Conservation (phyloP, 352 stramenopile genomes). For the Pythium sp. region DNA sequence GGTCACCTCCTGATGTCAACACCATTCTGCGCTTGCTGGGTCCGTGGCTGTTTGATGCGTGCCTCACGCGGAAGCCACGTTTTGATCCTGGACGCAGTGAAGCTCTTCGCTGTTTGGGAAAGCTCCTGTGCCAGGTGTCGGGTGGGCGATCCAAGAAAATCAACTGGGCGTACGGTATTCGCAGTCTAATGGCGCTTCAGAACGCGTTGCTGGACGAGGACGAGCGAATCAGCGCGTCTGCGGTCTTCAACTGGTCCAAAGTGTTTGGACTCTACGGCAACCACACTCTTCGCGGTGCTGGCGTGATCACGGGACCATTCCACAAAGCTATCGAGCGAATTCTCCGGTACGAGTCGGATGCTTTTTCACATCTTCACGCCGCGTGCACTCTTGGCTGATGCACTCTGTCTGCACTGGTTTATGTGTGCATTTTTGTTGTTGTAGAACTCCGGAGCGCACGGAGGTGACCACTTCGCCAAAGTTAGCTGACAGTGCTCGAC, state of each 20-base stretch:
- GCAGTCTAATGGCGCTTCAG: conserved; percentile 80
- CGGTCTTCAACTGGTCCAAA: conserved; percentile 84
- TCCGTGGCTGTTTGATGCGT: conserved; percentile 85
- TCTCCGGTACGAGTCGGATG: conserved; percentile 42
- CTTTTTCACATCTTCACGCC: not conserved
- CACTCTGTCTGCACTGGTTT: not conserved
- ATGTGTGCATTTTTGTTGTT: conserved; percentile 6
- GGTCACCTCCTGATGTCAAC: conserved; percentile 82
- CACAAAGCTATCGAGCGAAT: conserved; percentile 80
- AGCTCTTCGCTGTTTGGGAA: conserved; percentile 72
- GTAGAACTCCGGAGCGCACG: conserved; percentile 32
- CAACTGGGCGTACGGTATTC: conserved; percentile 80
- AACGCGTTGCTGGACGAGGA: conserved; percentile 77
- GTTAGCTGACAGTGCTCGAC: conserved; percentile 27
- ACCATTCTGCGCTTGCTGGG: conserved; percentile 76
- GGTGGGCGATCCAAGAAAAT: conserved; percentile 77
- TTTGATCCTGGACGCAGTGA: conserved; percentile 76
- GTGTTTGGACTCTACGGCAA: conserved; percentile 81
- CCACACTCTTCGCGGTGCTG: conserved; percentile 73
- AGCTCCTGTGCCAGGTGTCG: conserved; percentile 65
- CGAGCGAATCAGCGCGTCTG: conserved; percentile 72
- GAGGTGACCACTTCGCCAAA: conserved; percentile 32
- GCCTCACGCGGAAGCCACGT: conserved; percentile 61
- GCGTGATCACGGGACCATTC: conserved; percentile 75
- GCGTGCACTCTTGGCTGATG: not conserved